A percentile compares a stretch with the other conserved stretches of the same genome.
These are phyloP conservation scores for Staphylotrichum tortipilum DNA, from an alignment of 495 filamentous ascomycete species.

Conservation along the genomic window DNA sequence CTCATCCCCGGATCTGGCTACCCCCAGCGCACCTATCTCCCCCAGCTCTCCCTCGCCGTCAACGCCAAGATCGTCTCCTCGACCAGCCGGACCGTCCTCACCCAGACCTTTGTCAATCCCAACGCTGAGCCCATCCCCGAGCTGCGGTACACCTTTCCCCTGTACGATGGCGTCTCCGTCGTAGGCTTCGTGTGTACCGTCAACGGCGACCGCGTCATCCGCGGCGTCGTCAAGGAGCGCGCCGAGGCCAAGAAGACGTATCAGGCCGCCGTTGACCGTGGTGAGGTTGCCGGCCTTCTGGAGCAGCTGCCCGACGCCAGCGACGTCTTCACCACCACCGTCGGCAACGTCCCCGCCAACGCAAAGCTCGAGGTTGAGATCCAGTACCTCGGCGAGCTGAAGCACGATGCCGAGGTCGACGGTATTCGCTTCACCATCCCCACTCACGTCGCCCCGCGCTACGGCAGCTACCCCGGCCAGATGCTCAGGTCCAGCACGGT, in stretches of 20 bases:
- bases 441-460: slow-evolving; percentile 52
- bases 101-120: slow-evolving; percentile 53
- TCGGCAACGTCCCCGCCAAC: slow-evolving; percentile 54
- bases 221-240: slow-evolving; percentile 54
- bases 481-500: slow-evolving; percentile 8
- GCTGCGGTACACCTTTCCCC: slow-evolving; percentile 55
- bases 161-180: slow-evolving; percentile 59
- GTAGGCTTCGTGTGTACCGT: slow-evolving; percentile 53
- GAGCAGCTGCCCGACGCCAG: slow-evolving; percentile 48
- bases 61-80: slow-evolving; percentile 48
- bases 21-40: slow-evolving; percentile 36
- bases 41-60: slow-evolving; percentile 42
- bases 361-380: slow-evolving; percentile 48
- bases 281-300: slow-evolving; percentile 53
- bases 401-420: slow-evolving; percentile 54
- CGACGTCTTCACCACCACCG: slow-evolving; percentile 55
- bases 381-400: slow-evolving; percentile 58
- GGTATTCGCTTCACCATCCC: slow-evolving; percentile 59
- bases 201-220: slow-evolving; percentile 38
- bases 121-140: slow-evolving; percentile 28
- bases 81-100: slow-evolving; percentile 50
- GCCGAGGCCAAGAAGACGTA: slow-evolving; percentile 46
- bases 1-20: not conserved
- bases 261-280: slow-evolving; percentile 44
- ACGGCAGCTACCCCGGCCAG: slow-evolving; percentile 41